These are phyloP conservation scores for Lanmaoa pseudosensibilis DNA, from an alignment of 768 basidiomycete genomes.

Conservation along the genomic window DNA sequence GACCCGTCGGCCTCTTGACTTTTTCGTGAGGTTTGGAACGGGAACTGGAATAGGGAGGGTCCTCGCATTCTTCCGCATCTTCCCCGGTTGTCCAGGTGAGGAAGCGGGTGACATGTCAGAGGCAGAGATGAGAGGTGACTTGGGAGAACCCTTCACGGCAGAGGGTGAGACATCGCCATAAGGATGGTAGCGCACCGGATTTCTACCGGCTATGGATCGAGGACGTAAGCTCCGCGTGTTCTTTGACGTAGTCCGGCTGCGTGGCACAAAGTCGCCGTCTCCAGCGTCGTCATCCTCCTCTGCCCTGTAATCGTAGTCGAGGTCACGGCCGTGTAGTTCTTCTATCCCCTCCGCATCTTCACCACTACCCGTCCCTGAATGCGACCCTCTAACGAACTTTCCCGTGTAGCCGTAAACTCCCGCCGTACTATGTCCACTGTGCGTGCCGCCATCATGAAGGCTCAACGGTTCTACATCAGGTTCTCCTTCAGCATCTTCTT, in stretches of 20 bases:
- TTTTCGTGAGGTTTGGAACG: constrained; percentile 69
- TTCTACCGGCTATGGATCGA: constrained; percentile 35
- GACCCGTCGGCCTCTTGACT: constrained; percentile 65
- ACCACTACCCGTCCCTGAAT: constrained; percentile 24
- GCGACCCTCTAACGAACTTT: constrained; percentile 19
- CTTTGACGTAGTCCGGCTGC: constrained; percentile 36
- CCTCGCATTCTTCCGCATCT: constrained; percentile 37
- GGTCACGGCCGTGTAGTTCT: constrained; percentile 20
- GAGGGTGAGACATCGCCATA: constrained; percentile 30
- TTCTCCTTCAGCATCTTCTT: constrained; percentile 40
- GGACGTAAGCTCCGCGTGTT: constrained; percentile 39
- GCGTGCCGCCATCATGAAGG: constrained; percentile 19
- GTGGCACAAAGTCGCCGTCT: constrained; percentile 37
- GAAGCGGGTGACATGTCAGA: constrained; percentile 29
- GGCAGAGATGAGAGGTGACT: constrained; percentile 33
- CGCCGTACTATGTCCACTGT: constrained; percentile 32
- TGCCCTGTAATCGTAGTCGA: constrained; percentile 32
- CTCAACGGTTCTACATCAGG: constrained; percentile 30
- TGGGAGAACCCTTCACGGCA: constrained; percentile 32
- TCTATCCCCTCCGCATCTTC: constrained; percentile 31
- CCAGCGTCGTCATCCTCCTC: constrained; percentile 32
- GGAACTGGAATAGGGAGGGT: constrained; percentile 57
- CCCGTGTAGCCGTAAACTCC: constrained; percentile 24
- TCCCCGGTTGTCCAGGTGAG: constrained; percentile 25
- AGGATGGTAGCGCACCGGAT: constrained; percentile 35